phyloP scores from a whole-genome alignment of 2,329 filamentous ascomycete genomes.

The Botrytis galanthina region DNA sequence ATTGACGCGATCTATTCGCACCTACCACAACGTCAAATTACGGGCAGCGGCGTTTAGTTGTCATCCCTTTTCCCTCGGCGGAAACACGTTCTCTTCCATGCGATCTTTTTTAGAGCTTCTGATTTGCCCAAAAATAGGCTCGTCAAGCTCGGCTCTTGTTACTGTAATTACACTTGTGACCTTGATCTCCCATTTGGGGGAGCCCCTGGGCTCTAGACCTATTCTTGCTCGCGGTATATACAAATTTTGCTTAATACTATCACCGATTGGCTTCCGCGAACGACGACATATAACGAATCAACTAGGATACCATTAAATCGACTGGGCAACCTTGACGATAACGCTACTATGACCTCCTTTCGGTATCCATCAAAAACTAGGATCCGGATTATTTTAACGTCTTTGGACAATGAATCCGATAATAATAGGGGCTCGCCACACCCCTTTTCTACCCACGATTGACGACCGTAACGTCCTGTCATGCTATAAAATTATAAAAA shows the following conservation, averaged over 20 bases:
- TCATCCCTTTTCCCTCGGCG: conserved; percentile 15
- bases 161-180: conserved; percentile 18
- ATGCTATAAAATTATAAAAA: conserved; percentile 21
- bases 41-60: conserved; percentile 24
- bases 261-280: conserved; percentile 28
- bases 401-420: conserved; percentile 18
- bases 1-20: conserved; percentile 24
- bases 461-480: conserved; percentile 20
- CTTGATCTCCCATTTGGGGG: conserved; percentile 12
- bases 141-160: conserved; percentile 13
- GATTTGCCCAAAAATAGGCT: not conserved
- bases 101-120: not conserved
- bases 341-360: conserved; percentile 36
- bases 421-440: conserved; percentile 15
- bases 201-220: conserved; percentile 8
- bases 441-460: conserved; percentile 17
- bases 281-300: conserved; percentile 30
- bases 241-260: conserved; percentile 13
- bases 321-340: conserved; percentile 40
- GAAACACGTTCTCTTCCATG: conserved; percentile 3
- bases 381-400: conserved; percentile 19
- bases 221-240: conserved; percentile 20
- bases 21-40: conserved; percentile 26
- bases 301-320: conserved; percentile 39
- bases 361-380: conserved; percentile 18